Percentiles rank a stretch among this genome's conserved stretches.
Evolutionary conservation across 805 yeast genomes (phyloP).

Genomic region (Saccharomycopsis schoenii): DNA sequence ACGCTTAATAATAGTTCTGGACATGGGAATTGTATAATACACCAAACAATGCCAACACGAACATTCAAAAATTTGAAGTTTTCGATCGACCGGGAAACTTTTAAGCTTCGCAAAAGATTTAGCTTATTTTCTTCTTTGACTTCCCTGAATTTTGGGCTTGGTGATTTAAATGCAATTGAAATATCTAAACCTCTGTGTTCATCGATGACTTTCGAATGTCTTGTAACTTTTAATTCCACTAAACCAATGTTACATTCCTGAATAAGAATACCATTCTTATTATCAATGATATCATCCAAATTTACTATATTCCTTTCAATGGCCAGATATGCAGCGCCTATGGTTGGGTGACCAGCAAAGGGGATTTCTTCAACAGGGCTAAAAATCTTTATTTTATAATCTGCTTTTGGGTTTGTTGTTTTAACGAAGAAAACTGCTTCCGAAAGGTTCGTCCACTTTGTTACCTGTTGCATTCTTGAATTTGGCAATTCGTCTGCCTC

Average conservation of each 20-base stretch:
- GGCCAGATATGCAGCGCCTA: conserved; percentile 34
- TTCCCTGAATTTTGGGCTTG: background rate
- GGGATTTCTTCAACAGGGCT: conserved; percentile 39
- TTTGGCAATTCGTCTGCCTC: conserved; percentile 31
- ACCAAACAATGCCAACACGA: conserved; percentile 25
- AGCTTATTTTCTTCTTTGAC: background rate
- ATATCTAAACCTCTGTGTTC: background rate
- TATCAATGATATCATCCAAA: conserved; percentile 12
- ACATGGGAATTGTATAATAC: conserved; percentile 27
- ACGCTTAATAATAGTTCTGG: conserved; percentile 27
- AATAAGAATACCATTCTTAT: conserved; percentile 17
- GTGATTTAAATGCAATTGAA: background rate
- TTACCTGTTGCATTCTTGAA: conserved; percentile 36
- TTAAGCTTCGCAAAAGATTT: background rate
- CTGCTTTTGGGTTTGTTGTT: conserved; percentile 31
- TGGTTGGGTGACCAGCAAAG: conserved; percentile 58
- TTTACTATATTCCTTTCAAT: conserved; percentile 29
- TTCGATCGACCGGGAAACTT: background rate
- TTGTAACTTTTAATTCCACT: conserved; percentile 26
- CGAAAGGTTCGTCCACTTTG: conserved; percentile 52
- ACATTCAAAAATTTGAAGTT: background rate
- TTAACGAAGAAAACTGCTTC: conserved; percentile 45
- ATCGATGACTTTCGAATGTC: background rate
- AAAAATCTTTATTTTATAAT: conserved; percentile 42
- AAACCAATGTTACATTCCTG: conserved; percentile 41